These are phyloP conservation scores for Polygonum aviculare DNA, from an alignment of 148 eudicot species.

Conservation along the genomic window DNA sequence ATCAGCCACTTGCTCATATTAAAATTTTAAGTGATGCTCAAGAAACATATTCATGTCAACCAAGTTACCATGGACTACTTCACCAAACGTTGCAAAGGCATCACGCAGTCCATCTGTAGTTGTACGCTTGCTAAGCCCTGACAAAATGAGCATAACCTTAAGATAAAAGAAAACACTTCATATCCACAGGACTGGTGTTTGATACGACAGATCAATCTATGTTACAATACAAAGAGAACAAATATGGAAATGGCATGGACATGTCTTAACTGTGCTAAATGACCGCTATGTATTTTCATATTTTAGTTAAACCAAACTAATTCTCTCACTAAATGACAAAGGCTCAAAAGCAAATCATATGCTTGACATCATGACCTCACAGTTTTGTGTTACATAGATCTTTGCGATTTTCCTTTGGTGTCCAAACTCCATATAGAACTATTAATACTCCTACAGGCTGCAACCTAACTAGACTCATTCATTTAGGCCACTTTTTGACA, in stretches of 20 bases:
- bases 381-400: not conserved
- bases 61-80: conserved; percentile 38
- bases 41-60: not conserved
- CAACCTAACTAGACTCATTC: not conserved
- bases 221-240: not conserved
- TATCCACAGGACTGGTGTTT: not conserved
- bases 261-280: not conserved
- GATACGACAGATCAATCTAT: not conserved
- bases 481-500: not conserved
- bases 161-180: not conserved
- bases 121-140: conserved; percentile 69
- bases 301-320: not conserved
- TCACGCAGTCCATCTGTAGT: conserved; percentile 50
- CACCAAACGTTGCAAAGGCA: conserved; percentile 55
- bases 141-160: not conserved
- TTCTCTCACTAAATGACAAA: not conserved
- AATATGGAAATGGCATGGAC: not conserved
- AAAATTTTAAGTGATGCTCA: not conserved
- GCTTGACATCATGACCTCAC: not conserved
- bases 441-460: not conserved
- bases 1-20: conserved; percentile 1
- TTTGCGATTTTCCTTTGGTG: not conserved
- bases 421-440: not conserved
- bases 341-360: not conserved
- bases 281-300: not conserved